Percentiles rank a stretch among this genome's conserved stretches.
These are phyloP conservation scores for Leccinum obscurum DNA, from an alignment of 768 basidiomycete species.

Conservation along the genomic window DNA sequence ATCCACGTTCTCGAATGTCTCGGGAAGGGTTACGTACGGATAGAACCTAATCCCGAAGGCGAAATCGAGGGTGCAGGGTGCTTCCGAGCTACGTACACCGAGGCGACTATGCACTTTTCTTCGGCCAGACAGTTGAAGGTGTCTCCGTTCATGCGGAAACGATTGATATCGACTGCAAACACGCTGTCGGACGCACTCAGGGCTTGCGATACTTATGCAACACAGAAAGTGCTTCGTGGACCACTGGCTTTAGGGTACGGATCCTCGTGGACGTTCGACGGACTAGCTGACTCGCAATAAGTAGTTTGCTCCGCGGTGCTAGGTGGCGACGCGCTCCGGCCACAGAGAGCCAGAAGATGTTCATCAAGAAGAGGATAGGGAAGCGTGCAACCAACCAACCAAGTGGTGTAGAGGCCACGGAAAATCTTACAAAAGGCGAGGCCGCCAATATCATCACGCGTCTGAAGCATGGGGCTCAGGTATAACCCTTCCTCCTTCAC, in stretches of 20 bases:
- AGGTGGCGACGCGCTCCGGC: conserved; percentile 66
- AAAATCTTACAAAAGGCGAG: conserved; percentile 68
- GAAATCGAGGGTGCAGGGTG: conserved; percentile 29
- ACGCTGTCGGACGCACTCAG: conserved; percentile 60
- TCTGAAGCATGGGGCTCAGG: conserved; percentile 74
- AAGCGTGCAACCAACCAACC: conserved; percentile 26
- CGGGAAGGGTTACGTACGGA: conserved; percentile 65
- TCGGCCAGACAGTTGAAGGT: conserved; percentile 47
- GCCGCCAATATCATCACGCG: conserved; percentile 80
- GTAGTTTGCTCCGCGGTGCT: conserved; percentile 61
- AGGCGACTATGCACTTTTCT: conserved; percentile 45
- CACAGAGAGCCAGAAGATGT: conserved; percentile 55
- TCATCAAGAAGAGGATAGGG: conserved; percentile 55
- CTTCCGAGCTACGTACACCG: conserved; percentile 56
- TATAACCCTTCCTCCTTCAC: conserved; percentile 27
- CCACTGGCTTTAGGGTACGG: conserved; percentile 49
- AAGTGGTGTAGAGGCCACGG: conserved; percentile 31
- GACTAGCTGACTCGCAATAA: conserved; percentile 4
- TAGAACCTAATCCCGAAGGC: conserved; percentile 46
- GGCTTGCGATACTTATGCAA: conserved; percentile 69
- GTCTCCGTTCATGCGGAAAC: conserved; percentile 54
- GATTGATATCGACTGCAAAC: conserved; percentile 53
- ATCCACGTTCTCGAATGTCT: conserved; percentile 75
- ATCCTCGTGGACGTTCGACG: conserved; percentile 6
- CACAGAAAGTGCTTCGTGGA: conserved; percentile 54